Base-by-base conservation (phyloP, 2,329 filamentous ascomycete genomes). In the Talaromyces marneffei region DNA sequence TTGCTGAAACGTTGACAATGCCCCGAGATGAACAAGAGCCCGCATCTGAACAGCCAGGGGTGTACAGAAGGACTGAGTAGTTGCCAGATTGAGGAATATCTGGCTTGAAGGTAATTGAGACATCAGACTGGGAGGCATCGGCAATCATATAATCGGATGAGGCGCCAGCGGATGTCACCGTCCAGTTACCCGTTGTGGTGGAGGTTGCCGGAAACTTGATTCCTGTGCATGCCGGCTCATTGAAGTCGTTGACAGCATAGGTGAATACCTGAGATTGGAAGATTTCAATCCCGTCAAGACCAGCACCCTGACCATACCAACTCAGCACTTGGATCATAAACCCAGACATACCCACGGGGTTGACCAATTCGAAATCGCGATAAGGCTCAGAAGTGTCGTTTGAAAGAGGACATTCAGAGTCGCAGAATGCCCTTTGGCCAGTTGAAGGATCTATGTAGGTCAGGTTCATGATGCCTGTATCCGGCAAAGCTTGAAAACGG, bases 401-500 rank as follows among this genome's bases (percentile, higher is more conserved):
- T 64, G 89, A 91, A 53, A 99, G 82, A n/a, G 92, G 90, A 69
- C 94, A 99, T 69, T 85, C 83, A 64, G 86, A 88, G 58, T 92
- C 91, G 77, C 94, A 99, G 61, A 83, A 87, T 31, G 79, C 77
- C 60, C 87, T 87, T 56, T 84, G 78, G 27, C 89, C 88, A 1
- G 85, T 89, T 40, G 72, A 79, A 25, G 89, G 87, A 70, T 97
- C 91, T 65, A 87, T 87, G 68, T 94, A 97, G 39, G 92, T 96
- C 70, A 99, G 83, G 75, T 97, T 97, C 87, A 99, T 90, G 72
- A 99, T 97, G 57, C 94, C 94, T 65, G 90, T 87, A 69, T 93
- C 85, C 4, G 93, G 92, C 62, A 93, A 79, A 18, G 92, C 90
- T 23, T 90, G 91, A 71, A 91, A 95, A 62, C 92, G 86, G 78